Evolutionary conservation across 2,329 filamentous ascomycete genomes (phyloP), one percentile per base, ranked within the genome.

Genomic region (Epichloe uncinata): DNA sequence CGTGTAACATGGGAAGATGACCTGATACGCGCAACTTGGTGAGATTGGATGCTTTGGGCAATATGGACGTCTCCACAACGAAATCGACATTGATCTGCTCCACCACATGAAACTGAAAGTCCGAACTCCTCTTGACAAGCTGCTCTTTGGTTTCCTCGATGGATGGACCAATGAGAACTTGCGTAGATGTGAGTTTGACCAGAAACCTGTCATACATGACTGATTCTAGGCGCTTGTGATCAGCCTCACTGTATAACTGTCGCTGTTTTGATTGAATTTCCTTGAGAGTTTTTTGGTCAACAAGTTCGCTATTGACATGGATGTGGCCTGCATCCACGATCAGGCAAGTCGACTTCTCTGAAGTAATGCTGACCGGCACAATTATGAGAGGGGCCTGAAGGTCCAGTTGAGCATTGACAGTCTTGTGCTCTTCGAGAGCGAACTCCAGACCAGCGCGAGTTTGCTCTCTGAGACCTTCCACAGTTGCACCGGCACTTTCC

Each of bases 31-130:
- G 85, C 57, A 96, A 83, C 60, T 93, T 93, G 13, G 93, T 94
- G 45, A 99, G 72, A 55, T 96, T 94, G 0, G 91, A 85, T 0
- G 88, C 88, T 63, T 96, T 96, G 0, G 93, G 93, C n/a, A 98
- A 73, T 57, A 99, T 99, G 7, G 90, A 98, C 18, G 86, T 84
- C 63, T 96, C 90, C n/a, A 99, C 81, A 11, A 89, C 82, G 63
- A 99, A 97, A 64, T 97, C 87, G 58, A 99, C 86, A 57, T 95
- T 98, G 71, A 98, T 98, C 56, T 87, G 83, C 64, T 99, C 91
- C 36, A 99, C 87, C 49, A 99, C 82, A 63, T 97, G 91, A 56
- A 94, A 76, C 54, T 83, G 82, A 50, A 83, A 84, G 1, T 76
- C 73, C 6, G 84, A 78, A 26, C 84, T 79, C 54, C 79, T 78